These are phyloP conservation scores for Lathyrus aphaca DNA, from an alignment of 306 rosid species.

Conservation along the genomic window DNA sequence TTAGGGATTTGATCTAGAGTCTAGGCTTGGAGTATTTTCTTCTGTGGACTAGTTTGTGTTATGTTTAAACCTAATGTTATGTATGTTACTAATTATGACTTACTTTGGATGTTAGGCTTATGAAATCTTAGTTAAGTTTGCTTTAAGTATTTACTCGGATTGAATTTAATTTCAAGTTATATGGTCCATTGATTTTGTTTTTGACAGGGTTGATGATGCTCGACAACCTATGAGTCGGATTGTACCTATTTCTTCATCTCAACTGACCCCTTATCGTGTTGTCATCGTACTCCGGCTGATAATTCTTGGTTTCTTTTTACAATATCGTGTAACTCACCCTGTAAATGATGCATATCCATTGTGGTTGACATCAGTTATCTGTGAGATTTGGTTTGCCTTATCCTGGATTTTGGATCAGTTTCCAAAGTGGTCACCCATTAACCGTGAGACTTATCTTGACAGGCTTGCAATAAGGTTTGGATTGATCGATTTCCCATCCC, in stretches of 20 bases:
- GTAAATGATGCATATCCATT: constrained; percentile 91
- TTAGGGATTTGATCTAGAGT: too few species aligned
- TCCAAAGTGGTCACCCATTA: constrained; percentile 93
- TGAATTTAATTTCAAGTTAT: constrained; percentile 31
- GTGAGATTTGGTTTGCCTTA: constrained; percentile 99
- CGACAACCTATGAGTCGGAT: constrained; percentile 95
- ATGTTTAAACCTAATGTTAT: background rate
- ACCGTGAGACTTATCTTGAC: constrained; percentile 95
- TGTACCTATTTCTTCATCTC: constrained; percentile 86
- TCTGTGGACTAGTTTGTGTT: too few species aligned
- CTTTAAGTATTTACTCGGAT: constrained; percentile 27
- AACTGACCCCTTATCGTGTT: constrained; percentile 89
- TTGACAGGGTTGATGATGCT: constrained; percentile 91
- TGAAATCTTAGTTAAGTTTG: background rate
- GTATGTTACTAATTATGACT: background rate
- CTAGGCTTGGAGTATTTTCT: too few species aligned
- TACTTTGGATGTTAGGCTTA: background rate
- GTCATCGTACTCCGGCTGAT: constrained; percentile 92
- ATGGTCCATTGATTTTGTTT: constrained; percentile 22
- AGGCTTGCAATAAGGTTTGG: constrained; percentile 82
- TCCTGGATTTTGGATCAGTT: constrained; percentile 99
- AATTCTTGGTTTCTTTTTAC: constrained; percentile 90
- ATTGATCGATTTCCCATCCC: constrained; percentile 20
- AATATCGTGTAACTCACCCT: constrained; percentile 96
- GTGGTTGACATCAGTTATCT: constrained; percentile 94